A percentile compares a stretch with the other conserved stretches of the same genome.
Conservation (phyloP, 305 asterid genomes). For the Fraxinus angustifolia region DNA sequence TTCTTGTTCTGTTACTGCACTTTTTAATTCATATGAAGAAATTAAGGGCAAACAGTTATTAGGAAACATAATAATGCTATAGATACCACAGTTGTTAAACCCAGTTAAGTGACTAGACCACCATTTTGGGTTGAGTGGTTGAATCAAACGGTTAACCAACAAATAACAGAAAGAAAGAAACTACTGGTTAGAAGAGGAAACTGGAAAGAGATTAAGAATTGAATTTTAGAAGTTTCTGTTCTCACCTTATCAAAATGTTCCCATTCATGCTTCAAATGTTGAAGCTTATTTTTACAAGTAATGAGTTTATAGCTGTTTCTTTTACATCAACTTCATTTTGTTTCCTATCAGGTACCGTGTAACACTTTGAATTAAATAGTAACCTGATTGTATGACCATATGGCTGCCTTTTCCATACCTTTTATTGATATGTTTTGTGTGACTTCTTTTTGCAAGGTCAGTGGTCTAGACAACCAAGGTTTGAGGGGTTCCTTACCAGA, state of each 20-base stretch:
- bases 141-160: neutral
- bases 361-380: neutral
- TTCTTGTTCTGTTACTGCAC: conserved; percentile 30
- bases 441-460: conserved; percentile 33
- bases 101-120: conserved; percentile 9
- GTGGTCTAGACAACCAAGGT: conserved; percentile 93
- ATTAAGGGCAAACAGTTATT: neutral
- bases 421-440: neutral
- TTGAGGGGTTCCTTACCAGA: conserved; percentile 74
- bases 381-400: neutral
- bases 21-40: neutral
- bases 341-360: neutral
- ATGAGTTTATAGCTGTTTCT: neutral
- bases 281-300: neutral
- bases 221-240: neutral
- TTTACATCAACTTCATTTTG: neutral
- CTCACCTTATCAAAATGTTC: neutral
- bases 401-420: neutral
- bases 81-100: neutral
- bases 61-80: conserved; percentile 5
- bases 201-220: neutral
- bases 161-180: neutral
- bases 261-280: neutral
- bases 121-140: neutral
- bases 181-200: neutral